phyloP scores from a whole-genome alignment of 2,329 filamentous ascomycete species.

The Apiospora aurea region DNA sequence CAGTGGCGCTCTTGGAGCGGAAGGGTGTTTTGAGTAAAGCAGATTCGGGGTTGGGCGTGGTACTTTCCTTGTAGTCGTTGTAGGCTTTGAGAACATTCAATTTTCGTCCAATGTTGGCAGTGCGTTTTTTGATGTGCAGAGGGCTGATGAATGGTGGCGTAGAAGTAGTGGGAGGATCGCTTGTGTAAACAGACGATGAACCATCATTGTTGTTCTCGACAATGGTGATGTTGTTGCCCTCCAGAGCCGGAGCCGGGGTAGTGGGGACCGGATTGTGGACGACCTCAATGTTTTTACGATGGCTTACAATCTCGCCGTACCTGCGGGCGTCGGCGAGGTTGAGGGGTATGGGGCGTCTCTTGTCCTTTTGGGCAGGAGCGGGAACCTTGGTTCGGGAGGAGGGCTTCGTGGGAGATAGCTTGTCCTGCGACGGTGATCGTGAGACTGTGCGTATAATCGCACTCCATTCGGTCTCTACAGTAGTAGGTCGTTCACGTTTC shows the following conservation, averaged over 20 bases:
- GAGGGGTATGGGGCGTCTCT: conserved; percentile 31
- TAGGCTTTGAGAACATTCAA: conserved; percentile 34
- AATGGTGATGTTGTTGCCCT: conserved; percentile 26
- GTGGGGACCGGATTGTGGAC: conserved; percentile 26
- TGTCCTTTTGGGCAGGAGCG: conserved; percentile 3
- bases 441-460: conserved; percentile 5
- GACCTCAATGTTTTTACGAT: conserved; percentile 28
- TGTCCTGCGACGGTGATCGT: conserved; percentile 6
- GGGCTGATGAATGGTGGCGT: conserved; percentile 37
- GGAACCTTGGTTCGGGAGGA: not conserved
- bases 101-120: conserved; percentile 20
- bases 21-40: conserved; percentile 2
- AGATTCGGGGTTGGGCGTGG: conserved; percentile 16
- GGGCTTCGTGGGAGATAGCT: not conserved
- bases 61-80: conserved; percentile 30
- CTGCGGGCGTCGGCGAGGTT: conserved; percentile 29
- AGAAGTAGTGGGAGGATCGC: conserved; percentile 26
- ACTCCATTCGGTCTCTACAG: conserved; percentile 34
- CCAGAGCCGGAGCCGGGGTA: conserved; percentile 29
- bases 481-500: conserved; percentile 32
- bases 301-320: conserved; percentile 26
- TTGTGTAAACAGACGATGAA: conserved; percentile 33
- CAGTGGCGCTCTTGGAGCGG: conserved; percentile 26
- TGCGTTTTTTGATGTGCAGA: conserved; percentile 25
- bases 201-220: conserved; percentile 23